Conservation (phyloP, 805 yeast genomes). For the Candida vaughaniae region DNA sequence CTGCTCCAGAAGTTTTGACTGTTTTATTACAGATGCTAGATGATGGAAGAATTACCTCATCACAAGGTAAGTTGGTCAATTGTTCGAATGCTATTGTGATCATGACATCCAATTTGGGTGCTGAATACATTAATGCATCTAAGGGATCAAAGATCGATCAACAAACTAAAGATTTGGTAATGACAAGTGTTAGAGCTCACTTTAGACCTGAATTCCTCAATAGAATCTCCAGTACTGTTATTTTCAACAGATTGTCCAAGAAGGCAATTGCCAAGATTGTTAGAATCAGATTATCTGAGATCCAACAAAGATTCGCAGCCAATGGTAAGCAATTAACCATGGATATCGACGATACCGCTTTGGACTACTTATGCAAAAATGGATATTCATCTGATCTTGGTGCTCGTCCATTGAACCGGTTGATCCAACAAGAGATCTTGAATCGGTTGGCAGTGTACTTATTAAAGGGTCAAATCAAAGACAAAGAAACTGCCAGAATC, state of each 20-base stretch:
- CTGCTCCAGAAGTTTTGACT: conserved; percentile 96
- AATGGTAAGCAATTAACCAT: conserved; percentile 79
- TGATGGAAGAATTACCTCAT: conserved; percentile 94
- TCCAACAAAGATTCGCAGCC: conserved; percentile 78
- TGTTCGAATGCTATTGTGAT: conserved; percentile 90
- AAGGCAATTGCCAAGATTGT: conserved; percentile 93
- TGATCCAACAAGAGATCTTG: conserved; percentile 84
- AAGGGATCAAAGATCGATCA: conserved; percentile 65
- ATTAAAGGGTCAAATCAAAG: conserved; percentile 80
- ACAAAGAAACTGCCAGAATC: conserved; percentile 82
- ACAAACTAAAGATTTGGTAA: conserved; percentile 71
- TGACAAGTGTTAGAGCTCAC: conserved; percentile 80
- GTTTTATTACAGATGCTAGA: conserved; percentile 89
- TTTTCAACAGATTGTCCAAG: conserved; percentile 89
- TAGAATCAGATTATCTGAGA: conserved; percentile 76
- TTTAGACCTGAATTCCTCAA: conserved; percentile 97
- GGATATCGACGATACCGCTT: conserved; percentile 71
- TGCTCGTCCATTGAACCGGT: conserved; percentile 92
- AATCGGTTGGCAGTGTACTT: conserved; percentile 88
- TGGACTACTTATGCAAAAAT: conserved; percentile 75
- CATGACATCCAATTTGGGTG: conserved; percentile 97
- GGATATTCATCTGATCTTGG: conserved; percentile 95
- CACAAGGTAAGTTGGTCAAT: conserved; percentile 90
- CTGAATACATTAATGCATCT: conserved; percentile 74
- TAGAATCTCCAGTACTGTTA: conserved; percentile 90